A percentile compares a stretch with the other conserved stretches of the same genome.
Evolutionary conservation across 1,139 yeast genomes (phyloP).

Genomic region (Meyerozyma guilliermondii): DNA sequence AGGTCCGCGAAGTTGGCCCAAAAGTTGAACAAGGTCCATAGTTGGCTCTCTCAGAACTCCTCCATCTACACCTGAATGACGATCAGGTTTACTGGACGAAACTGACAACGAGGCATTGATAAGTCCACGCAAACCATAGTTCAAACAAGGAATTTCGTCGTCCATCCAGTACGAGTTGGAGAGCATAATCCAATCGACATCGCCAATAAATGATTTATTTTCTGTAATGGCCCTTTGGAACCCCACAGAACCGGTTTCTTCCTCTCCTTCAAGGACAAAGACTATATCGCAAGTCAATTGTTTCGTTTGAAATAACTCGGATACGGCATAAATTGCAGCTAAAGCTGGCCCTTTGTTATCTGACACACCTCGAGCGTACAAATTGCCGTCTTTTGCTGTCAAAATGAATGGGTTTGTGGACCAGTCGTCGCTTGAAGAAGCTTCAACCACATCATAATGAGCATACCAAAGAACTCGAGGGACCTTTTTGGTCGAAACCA

Average conservation of each 20-base stretch:
- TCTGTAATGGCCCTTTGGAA: constrained; percentile 60
- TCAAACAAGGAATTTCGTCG: constrained; percentile 81
- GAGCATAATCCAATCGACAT: constrained; percentile 81
- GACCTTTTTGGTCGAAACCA: constrained; percentile 3
- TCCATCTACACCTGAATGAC: constrained; percentile 97
- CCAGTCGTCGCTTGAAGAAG: constrained; percentile 53
- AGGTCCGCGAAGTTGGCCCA: constrained; percentile 58
- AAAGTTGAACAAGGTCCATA: constrained; percentile 70
- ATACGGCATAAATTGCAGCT: constrained; percentile 87
- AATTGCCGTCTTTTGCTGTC: constrained; percentile 75
- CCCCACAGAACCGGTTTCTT: constrained; percentile 88
- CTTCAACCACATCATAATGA: constrained; percentile 89
- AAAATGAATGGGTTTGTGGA: constrained; percentile 70
- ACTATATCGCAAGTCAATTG: constrained; percentile 68
- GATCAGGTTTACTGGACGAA: constrained; percentile 70
- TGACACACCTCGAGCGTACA: constrained; percentile 89
- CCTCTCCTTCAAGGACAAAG: constrained; percentile 90
- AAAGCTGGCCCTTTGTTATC: constrained; percentile 93
- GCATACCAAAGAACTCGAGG: constrained; percentile 78
- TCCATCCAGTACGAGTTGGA: constrained; percentile 95
- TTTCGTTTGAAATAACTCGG: constrained; percentile 53
- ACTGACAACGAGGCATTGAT: constrained; percentile 73
- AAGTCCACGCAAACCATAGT: constrained; percentile 92
- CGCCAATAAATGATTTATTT: constrained; percentile 52
- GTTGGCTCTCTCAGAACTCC: constrained; percentile 89